Percentiles rank a stretch among this genome's conserved stretches.
Evolutionary conservation across 257 asterid genomes (phyloP).

Genomic region (Sherardia arvensis): DNA sequence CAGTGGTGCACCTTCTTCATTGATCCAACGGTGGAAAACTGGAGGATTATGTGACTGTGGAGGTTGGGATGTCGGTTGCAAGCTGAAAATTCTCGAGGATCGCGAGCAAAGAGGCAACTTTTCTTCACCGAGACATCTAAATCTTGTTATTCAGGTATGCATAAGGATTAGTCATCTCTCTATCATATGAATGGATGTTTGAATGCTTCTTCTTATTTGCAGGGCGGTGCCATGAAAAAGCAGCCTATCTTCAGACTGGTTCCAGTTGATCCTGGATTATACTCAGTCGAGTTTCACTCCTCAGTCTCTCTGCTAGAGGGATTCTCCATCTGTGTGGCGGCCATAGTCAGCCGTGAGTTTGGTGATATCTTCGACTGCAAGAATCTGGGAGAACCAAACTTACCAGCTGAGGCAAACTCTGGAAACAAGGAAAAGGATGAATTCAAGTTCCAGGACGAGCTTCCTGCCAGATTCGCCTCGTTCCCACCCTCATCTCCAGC

Average conservation of each 20-base stretch:
- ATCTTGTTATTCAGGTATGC: slow-evolving; percentile 58
- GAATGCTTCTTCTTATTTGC: slow-evolving; percentile 9
- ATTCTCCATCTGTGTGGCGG: slow-evolving; percentile 67
- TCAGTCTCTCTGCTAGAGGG: slow-evolving; percentile 68
- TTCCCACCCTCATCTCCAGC: slow-evolving; percentile 85
- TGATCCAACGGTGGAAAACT: slow-evolving; percentile 69
- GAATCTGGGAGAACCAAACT: slow-evolving; percentile 15
- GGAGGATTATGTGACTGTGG: slow-evolving; percentile 95
- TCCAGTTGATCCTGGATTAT: slow-evolving; percentile 46
- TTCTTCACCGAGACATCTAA: slow-evolving; percentile 25
- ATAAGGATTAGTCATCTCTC: neutral
- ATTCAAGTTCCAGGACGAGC: slow-evolving; percentile 25
- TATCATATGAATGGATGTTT: too few species aligned
- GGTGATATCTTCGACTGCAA: slow-evolving; percentile 31
- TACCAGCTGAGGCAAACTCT: slow-evolving; percentile 13
- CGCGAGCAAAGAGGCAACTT: slow-evolving; percentile 19
- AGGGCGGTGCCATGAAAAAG: slow-evolving; percentile 46
- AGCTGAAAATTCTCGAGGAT: slow-evolving; percentile 54
- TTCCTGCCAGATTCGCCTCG: slow-evolving; percentile 46
- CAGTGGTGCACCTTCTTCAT: slow-evolving; percentile 61
- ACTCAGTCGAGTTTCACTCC: slow-evolving; percentile 51
- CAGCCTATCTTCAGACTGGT: slow-evolving; percentile 60
- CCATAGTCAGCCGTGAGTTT: slow-evolving; percentile 40
- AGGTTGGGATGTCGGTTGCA: slow-evolving; percentile 99
- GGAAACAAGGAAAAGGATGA: slow-evolving; percentile 22